A percentile compares a stretch with the other conserved stretches of the same genome.
Conservation (phyloP, 805 yeast species). For the Ogataea zsoltii region DNA sequence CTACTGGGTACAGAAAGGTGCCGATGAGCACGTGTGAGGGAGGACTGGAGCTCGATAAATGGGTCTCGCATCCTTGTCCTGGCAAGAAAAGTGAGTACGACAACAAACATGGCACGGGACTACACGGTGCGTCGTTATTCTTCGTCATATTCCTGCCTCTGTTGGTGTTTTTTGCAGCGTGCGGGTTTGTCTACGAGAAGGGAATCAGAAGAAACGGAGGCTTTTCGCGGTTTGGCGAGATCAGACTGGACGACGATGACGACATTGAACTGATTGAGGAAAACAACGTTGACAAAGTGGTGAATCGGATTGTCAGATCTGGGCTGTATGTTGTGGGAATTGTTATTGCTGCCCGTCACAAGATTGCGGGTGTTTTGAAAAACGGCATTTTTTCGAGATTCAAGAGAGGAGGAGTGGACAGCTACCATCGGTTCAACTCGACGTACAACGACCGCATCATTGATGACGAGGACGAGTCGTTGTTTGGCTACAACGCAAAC, state of each 20-base stretch:
- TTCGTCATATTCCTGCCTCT: conserved; percentile 60
- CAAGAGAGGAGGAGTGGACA: conserved; percentile 23
- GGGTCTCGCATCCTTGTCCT: conserved; percentile 76
- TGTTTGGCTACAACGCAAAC: conserved; percentile 34
- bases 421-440: conserved; percentile 24
- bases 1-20: conserved; percentile 89
- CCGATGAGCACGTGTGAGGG: conserved; percentile 85
- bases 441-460: conserved; percentile 33
- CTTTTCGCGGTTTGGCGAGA: conserved; percentile 77
- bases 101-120: conserved; percentile 47
- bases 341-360: conserved; percentile 17
- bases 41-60: conserved; percentile 70
- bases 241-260: conserved; percentile 76
- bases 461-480: conserved; percentile 34
- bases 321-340: conserved; percentile 43
- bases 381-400: conserved; percentile 26
- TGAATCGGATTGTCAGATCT: conserved; percentile 58
- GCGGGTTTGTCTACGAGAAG: conserved; percentile 73
- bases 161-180: conserved; percentile 49
- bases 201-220: conserved; percentile 82
- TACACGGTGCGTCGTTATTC: conserved; percentile 55
- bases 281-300: conserved; percentile 56
- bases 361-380: conserved; percentile 19
- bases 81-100: conserved; percentile 71
- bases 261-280: conserved; percentile 55